These are phyloP conservation scores for Spongispora temasekensis DNA, from an alignment of 1,284 basidiomycete genomes.

Conservation along the genomic window DNA sequence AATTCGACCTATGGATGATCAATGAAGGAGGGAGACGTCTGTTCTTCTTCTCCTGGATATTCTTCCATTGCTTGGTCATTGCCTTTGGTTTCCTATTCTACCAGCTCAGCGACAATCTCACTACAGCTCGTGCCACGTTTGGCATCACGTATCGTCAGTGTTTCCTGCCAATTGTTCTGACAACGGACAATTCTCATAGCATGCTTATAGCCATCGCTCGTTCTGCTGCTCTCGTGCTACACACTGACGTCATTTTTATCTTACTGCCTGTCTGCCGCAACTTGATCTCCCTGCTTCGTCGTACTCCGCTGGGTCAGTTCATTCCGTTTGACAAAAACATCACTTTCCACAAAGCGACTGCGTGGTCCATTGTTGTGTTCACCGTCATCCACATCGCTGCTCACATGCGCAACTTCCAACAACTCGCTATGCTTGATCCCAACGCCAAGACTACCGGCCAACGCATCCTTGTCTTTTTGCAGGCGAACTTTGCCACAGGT, in stretches of 20 bases:
- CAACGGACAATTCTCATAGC: background rate
- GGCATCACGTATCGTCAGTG: conserved; percentile 75
- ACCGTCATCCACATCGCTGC: conserved; percentile 71
- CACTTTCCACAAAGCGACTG: conserved; percentile 85
- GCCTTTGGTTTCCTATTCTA: conserved; percentile 78
- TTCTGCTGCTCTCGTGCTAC: conserved; percentile 81
- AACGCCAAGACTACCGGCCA: conserved; percentile 53
- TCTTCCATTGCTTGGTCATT: conserved; percentile 75
- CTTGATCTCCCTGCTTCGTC: conserved; percentile 83
- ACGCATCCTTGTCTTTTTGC: conserved; percentile 66
- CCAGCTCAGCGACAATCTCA: conserved; percentile 73
- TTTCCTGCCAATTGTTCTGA: background rate
- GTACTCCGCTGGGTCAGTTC: conserved; percentile 78
- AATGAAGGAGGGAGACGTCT: conserved; percentile 81
- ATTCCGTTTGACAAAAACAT: conserved; percentile 92
- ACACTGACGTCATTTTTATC: conserved; percentile 88
- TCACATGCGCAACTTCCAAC: conserved; percentile 81
- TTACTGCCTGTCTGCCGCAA: conserved; percentile 90
- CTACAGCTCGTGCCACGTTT: conserved; percentile 63
- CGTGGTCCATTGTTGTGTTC: conserved; percentile 82
- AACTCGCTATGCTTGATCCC: conserved; percentile 61
- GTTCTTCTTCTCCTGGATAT: conserved; percentile 76
- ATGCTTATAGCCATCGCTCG: conserved; percentile 68
- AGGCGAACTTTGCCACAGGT: conserved; percentile 81
- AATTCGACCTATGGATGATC: conserved; percentile 80